phyloP scores from a whole-genome alignment of 805 yeast species.

The Nakazawaea wyomingensis region DNA sequence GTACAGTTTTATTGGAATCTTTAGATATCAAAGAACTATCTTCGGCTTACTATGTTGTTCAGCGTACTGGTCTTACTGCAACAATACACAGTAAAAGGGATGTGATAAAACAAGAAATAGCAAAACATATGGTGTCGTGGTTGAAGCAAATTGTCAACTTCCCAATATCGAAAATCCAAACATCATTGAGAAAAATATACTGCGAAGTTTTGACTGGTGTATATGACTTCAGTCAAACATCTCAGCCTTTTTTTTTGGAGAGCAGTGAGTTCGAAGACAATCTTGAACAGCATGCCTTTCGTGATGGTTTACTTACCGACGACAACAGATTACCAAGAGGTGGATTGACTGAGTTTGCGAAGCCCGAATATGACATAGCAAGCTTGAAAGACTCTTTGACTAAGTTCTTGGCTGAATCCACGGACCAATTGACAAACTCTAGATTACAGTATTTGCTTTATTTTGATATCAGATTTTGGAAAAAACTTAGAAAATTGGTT shows the following conservation, averaged over 20 bases:
- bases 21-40: conserved; percentile 22
- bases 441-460: conserved; percentile 54
- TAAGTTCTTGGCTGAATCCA: not conserved
- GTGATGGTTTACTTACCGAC: conserved; percentile 27
- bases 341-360: conserved; percentile 9
- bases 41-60: conserved; percentile 33
- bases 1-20: conserved; percentile 37
- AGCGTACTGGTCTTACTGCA: conserved; percentile 48
- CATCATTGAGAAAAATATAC: conserved; percentile 33
- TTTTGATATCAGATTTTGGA: conserved; percentile 57
- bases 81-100: conserved; percentile 49
- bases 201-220: conserved; percentile 37
- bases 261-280: not conserved
- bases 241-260: conserved; percentile 12
- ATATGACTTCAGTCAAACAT: conserved; percentile 11
- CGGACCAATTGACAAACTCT: conserved; percentile 27
- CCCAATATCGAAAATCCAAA: conserved; percentile 33
- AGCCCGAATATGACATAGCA: conserved; percentile 22
- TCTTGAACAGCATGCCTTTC: conserved; percentile 14
- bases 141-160: conserved; percentile 34
- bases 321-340: conserved; percentile 29
- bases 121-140: conserved; percentile 47
- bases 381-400: conserved; percentile 13
- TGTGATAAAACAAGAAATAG: conserved; percentile 41
- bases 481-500: conserved; percentile 41